Evolutionary conservation across 768 basidiomycete species (phyloP).

Genomic region (Tubosaeta sp.): DNA sequence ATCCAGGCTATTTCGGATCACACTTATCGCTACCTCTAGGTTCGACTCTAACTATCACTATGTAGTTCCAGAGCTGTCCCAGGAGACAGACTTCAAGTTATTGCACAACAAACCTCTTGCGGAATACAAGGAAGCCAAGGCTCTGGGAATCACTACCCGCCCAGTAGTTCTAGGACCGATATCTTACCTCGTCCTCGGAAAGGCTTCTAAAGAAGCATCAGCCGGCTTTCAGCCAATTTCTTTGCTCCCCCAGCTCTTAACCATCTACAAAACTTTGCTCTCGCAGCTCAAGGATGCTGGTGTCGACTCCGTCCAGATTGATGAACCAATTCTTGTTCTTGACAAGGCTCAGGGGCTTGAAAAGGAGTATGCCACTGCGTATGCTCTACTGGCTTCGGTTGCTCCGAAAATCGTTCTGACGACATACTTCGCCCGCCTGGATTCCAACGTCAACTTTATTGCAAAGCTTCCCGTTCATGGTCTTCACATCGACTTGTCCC

Average conservation of each 20-base stretch:
- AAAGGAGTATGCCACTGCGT: slow-evolving; percentile 75
- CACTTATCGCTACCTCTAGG: slow-evolving; percentile 41
- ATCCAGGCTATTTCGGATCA: neutral
- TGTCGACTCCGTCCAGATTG: slow-evolving; percentile 92
- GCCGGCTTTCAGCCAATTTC: slow-evolving; percentile 87
- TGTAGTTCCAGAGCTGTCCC: slow-evolving; percentile 94
- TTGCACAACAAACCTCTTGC: slow-evolving; percentile 92
- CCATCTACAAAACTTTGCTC: slow-evolving; percentile 88
- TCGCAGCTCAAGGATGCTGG: slow-evolving; percentile 89
- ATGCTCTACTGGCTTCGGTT: slow-evolving; percentile 74
- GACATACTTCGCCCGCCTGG: slow-evolving; percentile 96
- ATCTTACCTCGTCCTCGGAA: slow-evolving; percentile 92
- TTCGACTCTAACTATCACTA: slow-evolving; percentile 99
- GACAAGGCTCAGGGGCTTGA: slow-evolving; percentile 76
- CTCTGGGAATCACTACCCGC: slow-evolving; percentile 81
- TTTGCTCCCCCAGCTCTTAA: slow-evolving; percentile 83
- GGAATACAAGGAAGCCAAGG: slow-evolving; percentile 94
- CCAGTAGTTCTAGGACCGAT: slow-evolving; percentile 95
- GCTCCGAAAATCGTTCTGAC: slow-evolving; percentile 91
- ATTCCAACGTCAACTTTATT: slow-evolving; percentile 82
- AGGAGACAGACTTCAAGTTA: slow-evolving; percentile 89
- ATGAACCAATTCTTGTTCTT: slow-evolving; percentile 94
- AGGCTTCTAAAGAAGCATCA: slow-evolving; percentile 80
- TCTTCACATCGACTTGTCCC: slow-evolving; percentile 95
- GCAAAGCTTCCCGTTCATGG: slow-evolving; percentile 90